Base-by-base conservation (phyloP, 352 stramenopile species). In the Saprolegnia parasitica region DNA sequence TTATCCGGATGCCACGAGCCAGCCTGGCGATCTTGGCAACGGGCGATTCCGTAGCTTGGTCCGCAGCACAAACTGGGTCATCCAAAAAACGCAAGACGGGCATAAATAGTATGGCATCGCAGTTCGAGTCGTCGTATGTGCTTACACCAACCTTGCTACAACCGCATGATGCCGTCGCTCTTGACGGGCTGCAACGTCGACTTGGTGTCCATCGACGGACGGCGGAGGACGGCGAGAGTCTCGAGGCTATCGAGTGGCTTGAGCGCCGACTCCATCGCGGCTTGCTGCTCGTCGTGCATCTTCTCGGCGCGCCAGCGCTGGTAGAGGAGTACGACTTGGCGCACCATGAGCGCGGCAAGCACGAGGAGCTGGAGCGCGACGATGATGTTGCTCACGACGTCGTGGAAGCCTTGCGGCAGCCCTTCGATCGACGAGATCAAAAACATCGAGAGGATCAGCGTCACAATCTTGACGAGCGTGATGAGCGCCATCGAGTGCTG, bases 391-490 rank as follows among this genome's bases (percentile, higher is more conserved):
- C 77, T 82, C 45, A 94, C 83, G 56, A 78, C 84, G 47, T 92
- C 76, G 42, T 84, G 86, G 47, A 94, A 73, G 47, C 90, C 83
- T 32, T 89, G 75, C 5, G 86, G 83, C 45, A 94, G 83, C 55
- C 86, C 84, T 20, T 40, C 58, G 49, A 82, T 82, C 39, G 80
- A 88, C 21, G 81, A 89, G 18, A 93, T 75, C 4, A 95, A 71
- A 68, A 95, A 93, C 64, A 95, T 84, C 67, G 81, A 89, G 20
- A 95, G 70, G 57, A 91, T 88, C 0, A 95, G 77, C 58, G 80
- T 86, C 67, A 84, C 89, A 66, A 93, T 92, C 82, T 95, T 95
- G 77, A 95, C 89, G 60, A 95, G 88, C 65, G 89, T 92, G 68
- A 95, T 83, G 71, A 93, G 91, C 39, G 83, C 89, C 60, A 85